Evolutionary conservation across 2,329 filamentous ascomycete species (phyloP).

Genomic region (Xylaria multiplex): DNA sequence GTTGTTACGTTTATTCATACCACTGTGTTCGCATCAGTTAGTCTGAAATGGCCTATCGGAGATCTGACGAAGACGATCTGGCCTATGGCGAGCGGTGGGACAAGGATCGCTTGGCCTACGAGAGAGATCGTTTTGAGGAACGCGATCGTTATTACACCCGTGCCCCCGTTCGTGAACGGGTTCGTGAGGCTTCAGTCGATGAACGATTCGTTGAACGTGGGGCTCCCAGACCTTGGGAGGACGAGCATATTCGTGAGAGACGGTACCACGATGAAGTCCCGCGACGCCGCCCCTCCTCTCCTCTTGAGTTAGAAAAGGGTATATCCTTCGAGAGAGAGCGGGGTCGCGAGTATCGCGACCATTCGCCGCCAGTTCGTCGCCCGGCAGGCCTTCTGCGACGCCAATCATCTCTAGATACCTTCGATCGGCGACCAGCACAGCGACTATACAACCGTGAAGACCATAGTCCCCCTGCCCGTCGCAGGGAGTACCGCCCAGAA

Average conservation of each 20-base stretch:
- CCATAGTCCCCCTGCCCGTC: conserved; percentile 59
- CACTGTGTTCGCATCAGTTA: neutral
- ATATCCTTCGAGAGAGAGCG: conserved; percentile 65
- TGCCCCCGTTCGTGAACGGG: conserved; percentile 38
- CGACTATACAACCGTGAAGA: conserved; percentile 63
- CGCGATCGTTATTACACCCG: conserved; percentile 61
- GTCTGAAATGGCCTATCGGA: conserved; percentile 28
- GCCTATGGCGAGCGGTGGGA: conserved; percentile 63
- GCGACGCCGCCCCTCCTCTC: conserved; percentile 47
- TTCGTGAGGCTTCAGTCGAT: conserved; percentile 53
- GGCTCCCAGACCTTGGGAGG: conserved; percentile 57
- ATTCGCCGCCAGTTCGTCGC: conserved; percentile 66
- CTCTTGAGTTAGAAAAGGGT: conserved; percentile 65
- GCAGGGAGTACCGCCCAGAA: conserved; percentile 67
- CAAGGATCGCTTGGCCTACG: conserved; percentile 61
- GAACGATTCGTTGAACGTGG: conserved; percentile 59
- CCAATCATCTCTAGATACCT: conserved; percentile 90
- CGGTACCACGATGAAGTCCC: conserved; percentile 66
- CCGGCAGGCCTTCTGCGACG: conserved; percentile 75
- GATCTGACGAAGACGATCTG: conserved; percentile 49
- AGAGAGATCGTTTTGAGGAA: conserved; percentile 64
- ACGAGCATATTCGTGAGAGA: conserved; percentile 59
- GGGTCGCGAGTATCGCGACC: conserved; percentile 59
- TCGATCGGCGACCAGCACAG: conserved; percentile 75
- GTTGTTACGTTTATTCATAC: neutral